These are phyloP conservation scores for Stephania japonica DNA, from an alignment of 164 flowering plant species.

Conservation along the genomic window DNA sequence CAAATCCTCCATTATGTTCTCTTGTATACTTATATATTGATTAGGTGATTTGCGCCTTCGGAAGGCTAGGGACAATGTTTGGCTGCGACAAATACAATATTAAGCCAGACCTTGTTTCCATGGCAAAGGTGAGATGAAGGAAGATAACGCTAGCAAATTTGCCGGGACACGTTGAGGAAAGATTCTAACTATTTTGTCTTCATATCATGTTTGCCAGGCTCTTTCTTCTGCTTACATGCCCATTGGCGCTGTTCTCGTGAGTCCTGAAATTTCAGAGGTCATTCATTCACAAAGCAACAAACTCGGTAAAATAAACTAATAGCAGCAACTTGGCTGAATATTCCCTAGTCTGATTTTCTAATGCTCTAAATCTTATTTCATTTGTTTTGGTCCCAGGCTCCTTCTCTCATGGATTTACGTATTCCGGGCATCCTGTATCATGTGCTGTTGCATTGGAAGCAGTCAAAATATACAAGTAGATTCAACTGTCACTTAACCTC, in stretches of 20 bases:
- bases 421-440: conserved; percentile 96
- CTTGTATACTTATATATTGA: not conserved
- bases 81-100: conserved; percentile 93
- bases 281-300: conserved; percentile 83
- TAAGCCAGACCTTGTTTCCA: conserved; percentile 88
- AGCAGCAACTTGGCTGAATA: not conserved
- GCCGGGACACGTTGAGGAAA: not conserved
- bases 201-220: conserved; percentile 38
- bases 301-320: conserved; percentile 55
- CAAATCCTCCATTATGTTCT: not conserved
- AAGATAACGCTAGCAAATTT: not conserved
- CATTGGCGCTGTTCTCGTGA: conserved; percentile 90
- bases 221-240: conserved; percentile 93
- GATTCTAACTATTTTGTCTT: not conserved
- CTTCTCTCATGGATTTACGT: conserved; percentile 94
- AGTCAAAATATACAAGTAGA: conserved; percentile 80
- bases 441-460: conserved; percentile 97
- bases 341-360: not conserved
- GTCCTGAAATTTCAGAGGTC: conserved; percentile 86
- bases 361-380: conserved; percentile 6
- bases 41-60: conserved; percentile 93
- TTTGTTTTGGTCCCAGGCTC: conserved; percentile 38
- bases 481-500: not conserved
- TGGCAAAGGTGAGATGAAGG: conserved; percentile 64
- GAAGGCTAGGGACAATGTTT: conserved; percentile 95